A percentile compares a stretch with the other conserved stretches of the same genome.
Evolutionary conservation across 2,329 filamentous ascomycete genomes (phyloP).

Genomic region (Colletotrichum simmondsii): DNA sequence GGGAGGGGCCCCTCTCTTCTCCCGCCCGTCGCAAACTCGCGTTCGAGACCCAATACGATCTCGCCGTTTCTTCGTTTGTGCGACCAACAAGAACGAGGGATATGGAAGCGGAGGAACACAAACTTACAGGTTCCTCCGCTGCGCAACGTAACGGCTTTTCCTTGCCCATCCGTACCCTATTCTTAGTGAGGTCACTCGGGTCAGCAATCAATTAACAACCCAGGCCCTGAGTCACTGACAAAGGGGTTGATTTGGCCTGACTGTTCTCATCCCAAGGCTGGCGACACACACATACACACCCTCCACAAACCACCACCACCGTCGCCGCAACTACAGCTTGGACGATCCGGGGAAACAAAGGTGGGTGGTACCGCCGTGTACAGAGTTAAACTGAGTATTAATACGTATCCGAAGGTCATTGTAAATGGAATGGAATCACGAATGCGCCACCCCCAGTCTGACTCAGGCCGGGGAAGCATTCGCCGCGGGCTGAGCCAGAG

Average conservation of each 20-base stretch:
- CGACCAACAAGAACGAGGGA: not conserved
- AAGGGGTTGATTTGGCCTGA: slow-evolving; percentile 1
- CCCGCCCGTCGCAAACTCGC: slow-evolving; percentile 13
- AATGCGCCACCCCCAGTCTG: slow-evolving; percentile 32
- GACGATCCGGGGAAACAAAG: slow-evolving; percentile 29
- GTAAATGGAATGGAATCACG: not conserved
- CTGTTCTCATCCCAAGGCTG: slow-evolving; percentile 23
- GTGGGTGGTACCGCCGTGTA: not conserved
- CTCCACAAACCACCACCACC: not conserved
- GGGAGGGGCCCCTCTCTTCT: not conserved
- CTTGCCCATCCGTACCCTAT: not conserved
- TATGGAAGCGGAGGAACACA: not conserved
- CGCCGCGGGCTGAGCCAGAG: slow-evolving; percentile 1
- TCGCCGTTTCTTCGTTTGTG: slow-evolving; percentile 17
- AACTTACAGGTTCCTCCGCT: not conserved
- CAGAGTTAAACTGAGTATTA: not conserved
- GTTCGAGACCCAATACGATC: slow-evolving; percentile 27
- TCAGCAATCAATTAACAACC: not conserved
- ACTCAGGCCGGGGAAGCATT: slow-evolving; percentile 30
- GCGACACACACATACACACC: not conserved
- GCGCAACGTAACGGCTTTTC: slow-evolving; percentile 16
- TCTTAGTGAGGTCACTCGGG: slow-evolving; percentile 1
- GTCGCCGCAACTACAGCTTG: not conserved
- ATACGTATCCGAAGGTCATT: not conserved
- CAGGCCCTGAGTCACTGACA: slow-evolving; percentile 9